These are phyloP conservation scores for Irpex rosettiformis DNA, from an alignment of 1,284 basidiomycete genomes.

Conservation along the genomic window DNA sequence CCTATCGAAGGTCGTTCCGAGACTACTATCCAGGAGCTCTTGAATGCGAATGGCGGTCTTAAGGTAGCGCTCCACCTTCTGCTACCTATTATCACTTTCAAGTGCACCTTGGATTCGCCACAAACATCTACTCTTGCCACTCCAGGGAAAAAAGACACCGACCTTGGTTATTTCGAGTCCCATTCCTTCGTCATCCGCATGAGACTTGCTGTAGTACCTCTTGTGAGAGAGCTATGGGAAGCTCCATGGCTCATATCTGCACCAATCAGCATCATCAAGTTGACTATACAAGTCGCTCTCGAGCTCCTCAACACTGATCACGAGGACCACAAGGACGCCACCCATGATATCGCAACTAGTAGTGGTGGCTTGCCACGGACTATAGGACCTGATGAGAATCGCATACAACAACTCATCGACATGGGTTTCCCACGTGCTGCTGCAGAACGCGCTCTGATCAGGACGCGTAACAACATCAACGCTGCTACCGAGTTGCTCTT, in stretches of 20 bases:
- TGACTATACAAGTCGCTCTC: constrained; percentile 76
- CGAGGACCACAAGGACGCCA: constrained; percentile 57
- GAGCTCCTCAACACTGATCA: constrained; percentile 82
- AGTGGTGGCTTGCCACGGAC: constrained; percentile 35
- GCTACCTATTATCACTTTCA: constrained; percentile 73
- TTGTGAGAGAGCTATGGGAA: constrained; percentile 75
- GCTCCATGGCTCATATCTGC: constrained; percentile 79
- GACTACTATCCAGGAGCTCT: constrained; percentile 55
- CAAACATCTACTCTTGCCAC: constrained; percentile 76
- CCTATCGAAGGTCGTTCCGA: constrained; percentile 55
- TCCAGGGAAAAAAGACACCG: constrained; percentile 76
- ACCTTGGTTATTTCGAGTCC: constrained; percentile 78
- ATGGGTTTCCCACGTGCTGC: constrained; percentile 95
- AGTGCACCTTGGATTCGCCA: constrained; percentile 79
- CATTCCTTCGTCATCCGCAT: constrained; percentile 84
- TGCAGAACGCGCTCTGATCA: constrained; percentile 78
- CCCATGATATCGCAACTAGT: constrained; percentile 18
- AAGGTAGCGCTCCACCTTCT: constrained; percentile 82
- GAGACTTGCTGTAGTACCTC: constrained; percentile 68
- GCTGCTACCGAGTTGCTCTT: constrained; percentile 90
- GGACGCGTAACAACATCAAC: constrained; percentile 86
- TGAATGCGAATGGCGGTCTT: constrained; percentile 77
- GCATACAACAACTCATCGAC: constrained; percentile 82
- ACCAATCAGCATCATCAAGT: constrained; percentile 71
- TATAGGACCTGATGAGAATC: constrained; percentile 67